These are phyloP conservation scores for Emericellopsis terricola DNA, from an alignment of 495 filamentous ascomycete genomes.

Conservation along the genomic window DNA sequence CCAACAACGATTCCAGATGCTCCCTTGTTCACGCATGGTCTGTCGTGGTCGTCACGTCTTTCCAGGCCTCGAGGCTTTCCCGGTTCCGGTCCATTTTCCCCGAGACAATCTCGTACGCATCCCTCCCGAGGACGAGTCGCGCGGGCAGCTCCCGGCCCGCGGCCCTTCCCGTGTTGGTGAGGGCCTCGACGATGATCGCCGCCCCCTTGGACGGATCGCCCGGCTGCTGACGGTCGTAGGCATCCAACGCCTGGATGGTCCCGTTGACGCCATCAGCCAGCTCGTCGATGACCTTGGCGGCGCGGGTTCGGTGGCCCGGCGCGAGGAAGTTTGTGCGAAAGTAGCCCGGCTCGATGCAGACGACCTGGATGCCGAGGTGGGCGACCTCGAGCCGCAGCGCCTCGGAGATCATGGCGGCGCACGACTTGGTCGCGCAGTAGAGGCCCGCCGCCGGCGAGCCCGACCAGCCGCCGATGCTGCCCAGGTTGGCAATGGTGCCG, in stretches of 20 bases:
- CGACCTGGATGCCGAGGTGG: constrained; percentile 6
- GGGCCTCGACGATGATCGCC: background rate
- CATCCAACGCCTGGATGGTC: background rate
- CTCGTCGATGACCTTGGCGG: constrained; percentile 1
- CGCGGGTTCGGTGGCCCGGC: constrained; percentile 2
- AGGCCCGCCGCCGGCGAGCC: constrained; percentile 1
- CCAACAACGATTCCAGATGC: too few species aligned
- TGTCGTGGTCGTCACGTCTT: constrained; percentile 6
- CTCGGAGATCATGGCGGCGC: constrained; percentile 4
- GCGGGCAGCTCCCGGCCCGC: background rate
- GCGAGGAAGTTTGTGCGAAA: constrained; percentile 9
- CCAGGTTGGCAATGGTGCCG: constrained; percentile 7
- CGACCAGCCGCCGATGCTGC: constrained; percentile 2
- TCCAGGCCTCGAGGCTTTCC: constrained; percentile 6
- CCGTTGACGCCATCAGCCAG: background rate
- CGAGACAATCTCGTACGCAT: constrained; percentile 2
- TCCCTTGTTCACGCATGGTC: too few species aligned
- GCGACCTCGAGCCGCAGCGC: constrained; percentile 6
- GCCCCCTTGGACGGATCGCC: constrained; percentile 1
- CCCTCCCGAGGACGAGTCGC: background rate
- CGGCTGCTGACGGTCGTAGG: background rate
- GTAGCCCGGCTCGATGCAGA: constrained; percentile 10
- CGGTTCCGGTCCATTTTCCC: constrained; percentile 7
- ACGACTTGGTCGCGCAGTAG: constrained; percentile 7
- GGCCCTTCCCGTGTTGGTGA: background rate